phyloP scores from a whole-genome alignment of 805 yeast genomes.

The Scheffersomyces spartinae region DNA sequence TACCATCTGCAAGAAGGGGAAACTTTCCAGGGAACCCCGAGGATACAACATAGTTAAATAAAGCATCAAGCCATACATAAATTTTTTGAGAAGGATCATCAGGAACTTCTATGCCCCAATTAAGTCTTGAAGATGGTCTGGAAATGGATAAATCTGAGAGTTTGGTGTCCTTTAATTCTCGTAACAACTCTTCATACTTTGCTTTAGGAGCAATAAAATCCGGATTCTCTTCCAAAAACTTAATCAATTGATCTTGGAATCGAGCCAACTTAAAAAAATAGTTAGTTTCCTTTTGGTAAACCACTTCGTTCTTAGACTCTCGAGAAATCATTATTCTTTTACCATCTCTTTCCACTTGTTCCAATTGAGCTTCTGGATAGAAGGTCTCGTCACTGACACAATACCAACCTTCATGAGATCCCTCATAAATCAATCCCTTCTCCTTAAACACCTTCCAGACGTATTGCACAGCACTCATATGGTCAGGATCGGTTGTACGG shows the following conservation, averaged over 20 bases:
- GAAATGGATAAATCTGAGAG: slow-evolving; percentile 76
- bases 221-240: slow-evolving; percentile 36
- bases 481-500: slow-evolving; percentile 84
- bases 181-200: slow-evolving; percentile 41
- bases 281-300: slow-evolving; percentile 67
- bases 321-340: slow-evolving; percentile 30
- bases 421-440: slow-evolving; percentile 66
- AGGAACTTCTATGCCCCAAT: slow-evolving; percentile 92
- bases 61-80: slow-evolving; percentile 96
- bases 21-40: slow-evolving; percentile 34
- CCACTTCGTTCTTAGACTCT: slow-evolving; percentile 71
- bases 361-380: slow-evolving; percentile 72
- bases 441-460: slow-evolving; percentile 58
- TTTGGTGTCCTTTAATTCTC: slow-evolving; percentile 38
- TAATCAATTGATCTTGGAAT: slow-evolving; percentile 45
- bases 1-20: slow-evolving; percentile 4
- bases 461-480: slow-evolving; percentile 45
- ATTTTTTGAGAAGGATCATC: slow-evolving; percentile 64
- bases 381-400: slow-evolving; percentile 91
- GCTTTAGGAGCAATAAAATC: slow-evolving; percentile 55
- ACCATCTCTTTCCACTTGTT: slow-evolving; percentile 19
- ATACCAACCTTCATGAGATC: slow-evolving; percentile 89
- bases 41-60: slow-evolving; percentile 72
- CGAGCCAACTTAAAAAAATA: slow-evolving; percentile 69
- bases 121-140: slow-evolving; percentile 62